A percentile compares a stretch with the other conserved stretches of the same genome.
Conservation (phyloP, 192 early-diverging fungal genomes). For the Entophlyctis luteolus region DNA sequence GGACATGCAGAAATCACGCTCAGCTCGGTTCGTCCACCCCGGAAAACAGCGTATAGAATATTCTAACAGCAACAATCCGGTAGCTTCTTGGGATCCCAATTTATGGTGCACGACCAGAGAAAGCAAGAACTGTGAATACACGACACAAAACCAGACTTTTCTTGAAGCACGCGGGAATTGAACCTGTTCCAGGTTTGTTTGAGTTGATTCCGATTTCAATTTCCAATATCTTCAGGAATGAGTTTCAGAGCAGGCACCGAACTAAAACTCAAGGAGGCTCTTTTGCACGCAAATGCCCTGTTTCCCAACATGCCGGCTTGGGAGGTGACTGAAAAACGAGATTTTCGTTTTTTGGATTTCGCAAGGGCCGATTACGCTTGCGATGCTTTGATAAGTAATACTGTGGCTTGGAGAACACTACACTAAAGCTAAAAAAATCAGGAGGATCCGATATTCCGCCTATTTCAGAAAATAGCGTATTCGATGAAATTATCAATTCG, state of each 20-base stretch:
- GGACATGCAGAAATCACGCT: slow-evolving; percentile 20
- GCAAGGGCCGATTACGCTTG: neutral
- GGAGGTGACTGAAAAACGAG: slow-evolving; percentile 22
- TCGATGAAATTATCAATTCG: neutral
- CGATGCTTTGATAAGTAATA: slow-evolving; percentile 17
- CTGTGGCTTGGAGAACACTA: neutral
- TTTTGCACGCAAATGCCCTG: neutral
- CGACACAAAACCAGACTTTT: slow-evolving; percentile 23
- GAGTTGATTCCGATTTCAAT: neutral
- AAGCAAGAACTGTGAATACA: slow-evolving; percentile 14
- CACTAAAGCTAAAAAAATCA: neutral
- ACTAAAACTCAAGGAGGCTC: neutral
- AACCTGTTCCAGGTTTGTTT: slow-evolving; percentile 26
- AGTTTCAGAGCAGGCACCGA: slow-evolving; percentile 3
- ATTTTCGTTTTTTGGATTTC: slow-evolving; percentile 14
- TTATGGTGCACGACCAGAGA: slow-evolving; percentile 13
- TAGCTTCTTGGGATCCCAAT: slow-evolving; percentile 18
- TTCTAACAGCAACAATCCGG: neutral
- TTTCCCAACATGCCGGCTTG: slow-evolving; percentile 2
- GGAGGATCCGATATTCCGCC: neutral
- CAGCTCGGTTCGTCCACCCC: slow-evolving; percentile 14
- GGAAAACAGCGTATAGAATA: neutral
- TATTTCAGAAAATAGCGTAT: neutral
- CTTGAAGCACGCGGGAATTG: slow-evolving; percentile 22
- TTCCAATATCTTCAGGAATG: slow-evolving; percentile 8